These are phyloP conservation scores for Pisolithus orientalis DNA, from an alignment of 768 basidiomycete genomes.

Conservation along the genomic window DNA sequence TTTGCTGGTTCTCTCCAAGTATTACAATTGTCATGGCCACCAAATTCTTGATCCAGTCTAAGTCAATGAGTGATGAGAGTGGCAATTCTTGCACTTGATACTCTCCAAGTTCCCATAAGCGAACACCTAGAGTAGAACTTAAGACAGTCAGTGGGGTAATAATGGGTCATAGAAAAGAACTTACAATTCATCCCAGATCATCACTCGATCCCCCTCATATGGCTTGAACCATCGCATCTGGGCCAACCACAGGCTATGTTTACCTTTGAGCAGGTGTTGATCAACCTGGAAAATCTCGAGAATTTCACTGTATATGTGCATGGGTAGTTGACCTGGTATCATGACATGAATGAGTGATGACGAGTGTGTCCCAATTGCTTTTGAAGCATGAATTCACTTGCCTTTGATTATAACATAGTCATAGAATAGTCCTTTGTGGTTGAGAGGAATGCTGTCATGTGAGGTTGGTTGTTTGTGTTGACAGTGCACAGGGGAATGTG, in stretches of 20 bases:
- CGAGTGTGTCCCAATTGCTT: neutral
- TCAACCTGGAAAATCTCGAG: too few species aligned
- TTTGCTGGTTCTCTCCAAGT: neutral
- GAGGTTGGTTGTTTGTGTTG: neutral
- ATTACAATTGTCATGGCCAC: neutral
- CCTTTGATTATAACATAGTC: neutral
- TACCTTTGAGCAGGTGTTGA: too few species aligned
- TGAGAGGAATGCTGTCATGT: neutral
- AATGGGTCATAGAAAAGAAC: neutral
- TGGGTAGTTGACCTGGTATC: neutral
- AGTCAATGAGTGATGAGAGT: neutral
- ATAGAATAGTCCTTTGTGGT: neutral
- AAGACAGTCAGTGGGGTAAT: neutral
- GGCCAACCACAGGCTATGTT: too few species aligned
- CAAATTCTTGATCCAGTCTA: neutral
- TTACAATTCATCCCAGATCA: neutral
- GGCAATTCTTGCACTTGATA: neutral
- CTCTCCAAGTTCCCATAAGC: conserved; percentile 4
- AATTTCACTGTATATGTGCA: too few species aligned
- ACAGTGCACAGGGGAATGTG: neutral
- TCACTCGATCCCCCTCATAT: neutral
- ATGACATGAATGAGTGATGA: neutral
- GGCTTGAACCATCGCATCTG: conserved; percentile 2
- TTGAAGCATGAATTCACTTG: neutral
- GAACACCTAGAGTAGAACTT: neutral